Evolutionary conservation across 164 flowering plant species (phyloP), one percentile per base, ranked within the genome.

Genomic region (Cinnamomum chago): DNA sequence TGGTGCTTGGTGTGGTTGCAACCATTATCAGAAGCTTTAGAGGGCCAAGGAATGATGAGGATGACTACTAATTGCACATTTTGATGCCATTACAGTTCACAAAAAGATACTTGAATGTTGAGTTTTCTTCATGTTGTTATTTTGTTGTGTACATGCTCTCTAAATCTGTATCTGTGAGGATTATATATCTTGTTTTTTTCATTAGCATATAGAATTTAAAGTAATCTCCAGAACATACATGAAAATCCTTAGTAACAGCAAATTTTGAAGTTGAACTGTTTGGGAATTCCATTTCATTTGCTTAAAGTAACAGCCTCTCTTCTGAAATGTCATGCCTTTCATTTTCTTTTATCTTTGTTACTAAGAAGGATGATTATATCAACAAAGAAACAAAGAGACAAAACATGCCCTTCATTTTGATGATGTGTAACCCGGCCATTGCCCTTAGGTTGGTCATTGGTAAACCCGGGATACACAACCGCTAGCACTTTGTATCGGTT

Each of bases 1-100:
- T 93, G 80, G 74, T 92, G 66, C 85, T 95, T 35, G 95, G 99
- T 40, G 90, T 89, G 50, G 87, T 77, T 73, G 84, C 95, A 70
- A 88, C 96, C 52, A 89, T 90, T 52, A 62, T 91, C 25, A 85
- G 98, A 79, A 84, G 85, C 78, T 85, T 93, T 67, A 20, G 79
- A 9, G 80, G 97, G 50, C 76, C 89, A 71, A 86, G 85, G 71
- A 73, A 84, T 25, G 94, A 90, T 1, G 95, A 91, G 50, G 95
- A 88, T 70, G 79, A 86, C 2, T 78, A 85, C 22, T 75, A 47
- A 20, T 73, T 14, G 24, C 15, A 12, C 23, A 25, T 73, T 66
- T 73, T 73, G 76, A 33, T 72, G 25, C 50, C 5, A 67, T 67
- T 5, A 14, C 4, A 30, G n/a, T 4, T 28, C 17, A 15, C 40